Evolutionary conservation across 2,329 filamentous ascomycete genomes (phyloP).

Genomic region (Sordariomycetes sp.): DNA sequence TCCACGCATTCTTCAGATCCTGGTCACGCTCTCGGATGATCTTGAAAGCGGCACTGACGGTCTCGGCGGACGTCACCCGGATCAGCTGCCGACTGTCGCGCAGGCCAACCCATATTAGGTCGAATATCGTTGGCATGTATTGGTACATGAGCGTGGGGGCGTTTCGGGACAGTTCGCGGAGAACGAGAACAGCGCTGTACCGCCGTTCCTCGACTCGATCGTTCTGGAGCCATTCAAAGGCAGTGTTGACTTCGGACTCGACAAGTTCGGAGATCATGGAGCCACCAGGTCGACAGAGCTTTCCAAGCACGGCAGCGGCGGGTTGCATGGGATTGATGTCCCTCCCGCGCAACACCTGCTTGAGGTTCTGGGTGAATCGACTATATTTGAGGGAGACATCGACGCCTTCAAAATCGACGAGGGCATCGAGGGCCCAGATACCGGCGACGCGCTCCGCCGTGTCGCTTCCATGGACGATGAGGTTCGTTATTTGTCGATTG

Average conservation of each 20-base stretch:
- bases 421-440: conserved; percentile 80
- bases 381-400: conserved; percentile 91
- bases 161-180: conserved; percentile 84
- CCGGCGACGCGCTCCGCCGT: conserved; percentile 84
- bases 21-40: conserved; percentile 92
- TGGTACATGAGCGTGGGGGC: conserved; percentile 93
- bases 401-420: conserved; percentile 94
- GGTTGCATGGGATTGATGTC: conserved; percentile 86
- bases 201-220: conserved; percentile 88
- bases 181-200: conserved; percentile 84
- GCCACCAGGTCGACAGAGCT: conserved; percentile 84
- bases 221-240: conserved; percentile 92
- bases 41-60: conserved; percentile 89
- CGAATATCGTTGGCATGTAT: conserved; percentile 90
- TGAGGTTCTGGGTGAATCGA: conserved; percentile 84
- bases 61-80: conserved; percentile 82
- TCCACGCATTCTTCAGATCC: conserved; percentile 78
- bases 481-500: conserved; percentile 45
- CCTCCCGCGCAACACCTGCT: conserved; percentile 79
- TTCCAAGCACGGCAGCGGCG: conserved; percentile 80
- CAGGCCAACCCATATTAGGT: conserved; percentile 91
- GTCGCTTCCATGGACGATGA: conserved; percentile 81
- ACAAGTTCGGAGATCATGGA: conserved; percentile 92
- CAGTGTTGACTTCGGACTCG: conserved; percentile 92
- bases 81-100: conserved; percentile 87